A percentile compares a stretch with the other conserved stretches of the same genome.
Evolutionary conservation across 2,329 filamentous ascomycete species (phyloP).

Genomic region (Neoascochyta sp.): DNA sequence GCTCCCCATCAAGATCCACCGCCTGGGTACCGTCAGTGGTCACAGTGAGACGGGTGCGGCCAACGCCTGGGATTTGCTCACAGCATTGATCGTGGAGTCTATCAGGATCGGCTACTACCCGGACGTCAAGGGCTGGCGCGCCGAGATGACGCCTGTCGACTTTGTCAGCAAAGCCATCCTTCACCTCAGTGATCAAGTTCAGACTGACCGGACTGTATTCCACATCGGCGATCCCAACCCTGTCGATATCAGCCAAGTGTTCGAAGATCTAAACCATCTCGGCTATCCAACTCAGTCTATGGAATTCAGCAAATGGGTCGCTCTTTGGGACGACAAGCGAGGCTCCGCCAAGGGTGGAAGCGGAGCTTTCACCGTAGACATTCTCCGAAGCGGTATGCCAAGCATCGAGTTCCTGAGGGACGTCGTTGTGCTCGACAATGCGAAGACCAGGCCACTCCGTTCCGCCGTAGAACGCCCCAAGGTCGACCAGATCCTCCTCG

Average conservation of each 20-base stretch:
- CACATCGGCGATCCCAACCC: slow-evolving; percentile 72
- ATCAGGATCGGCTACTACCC: slow-evolving; percentile 68
- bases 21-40: slow-evolving; percentile 73
- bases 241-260: slow-evolving; percentile 62
- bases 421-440: slow-evolving; percentile 71
- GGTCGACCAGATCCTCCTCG: slow-evolving; percentile 66
- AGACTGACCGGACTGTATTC: slow-evolving; percentile 62
- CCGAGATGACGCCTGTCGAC: slow-evolving; percentile 82
- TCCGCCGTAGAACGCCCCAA: slow-evolving; percentile 61
- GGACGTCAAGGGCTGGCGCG: slow-evolving; percentile 68
- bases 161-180: slow-evolving; percentile 73
- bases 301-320: slow-evolving; percentile 70
- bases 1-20: slow-evolving; percentile 66
- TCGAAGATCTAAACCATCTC: slow-evolving; percentile 60
- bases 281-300: slow-evolving; percentile 68
- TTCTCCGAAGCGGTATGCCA: slow-evolving; percentile 77
- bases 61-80: slow-evolving; percentile 75
- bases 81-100: slow-evolving; percentile 72
- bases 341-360: slow-evolving; percentile 62
- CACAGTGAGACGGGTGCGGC: slow-evolving; percentile 71
- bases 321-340: slow-evolving; percentile 68
- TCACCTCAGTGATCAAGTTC: slow-evolving; percentile 62
- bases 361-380: slow-evolving; percentile 72
- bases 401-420: slow-evolving; percentile 66
- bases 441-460: slow-evolving; percentile 60